These are phyloP conservation scores for Draba incana DNA, from an alignment of 345 rosid genomes.

Conservation along the genomic window DNA sequence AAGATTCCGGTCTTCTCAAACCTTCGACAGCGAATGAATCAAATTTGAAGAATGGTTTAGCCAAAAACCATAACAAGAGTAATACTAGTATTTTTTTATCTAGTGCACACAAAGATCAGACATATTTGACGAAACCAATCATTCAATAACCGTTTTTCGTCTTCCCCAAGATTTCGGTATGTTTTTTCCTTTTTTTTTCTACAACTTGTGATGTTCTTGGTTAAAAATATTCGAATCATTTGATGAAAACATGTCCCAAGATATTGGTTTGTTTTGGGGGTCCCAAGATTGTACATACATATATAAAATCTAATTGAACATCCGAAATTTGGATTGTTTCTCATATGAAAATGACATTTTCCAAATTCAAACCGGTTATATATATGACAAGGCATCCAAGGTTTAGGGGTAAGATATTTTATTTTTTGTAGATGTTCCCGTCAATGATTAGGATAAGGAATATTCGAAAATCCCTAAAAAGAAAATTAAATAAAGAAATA, in stretches of 20 bases:
- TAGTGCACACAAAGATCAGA: not conserved
- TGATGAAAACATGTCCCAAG: no score
- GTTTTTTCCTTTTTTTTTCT: not conserved
- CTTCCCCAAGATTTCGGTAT: constrained; percentile 2
- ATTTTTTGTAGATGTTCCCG: not conserved
- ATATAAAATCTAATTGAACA: no score
- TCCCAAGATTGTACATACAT: no score
- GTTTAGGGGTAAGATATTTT: no score
- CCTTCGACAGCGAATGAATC: constrained; percentile 1
- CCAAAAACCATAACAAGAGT: not conserved
- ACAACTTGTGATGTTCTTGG: constrained; percentile 2
- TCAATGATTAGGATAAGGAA: constrained; percentile 21
- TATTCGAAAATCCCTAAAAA: constrained; percentile 19
- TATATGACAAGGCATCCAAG: no score
- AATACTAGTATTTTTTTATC: not conserved
- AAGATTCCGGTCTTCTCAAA: no score
- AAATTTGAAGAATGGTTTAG: constrained; percentile 11
- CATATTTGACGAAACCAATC: not conserved
- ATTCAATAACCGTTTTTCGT: not conserved
- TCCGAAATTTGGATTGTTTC: no score
- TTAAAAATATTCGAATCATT: not conserved
- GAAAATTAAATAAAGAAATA: not conserved
- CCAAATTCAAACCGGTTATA: no score
- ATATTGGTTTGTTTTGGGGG: no score
- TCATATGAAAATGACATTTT: no score